These are phyloP conservation scores for Phytopythium oedochilum DNA, from an alignment of 352 stramenopile genomes.

Conservation along the genomic window DNA sequence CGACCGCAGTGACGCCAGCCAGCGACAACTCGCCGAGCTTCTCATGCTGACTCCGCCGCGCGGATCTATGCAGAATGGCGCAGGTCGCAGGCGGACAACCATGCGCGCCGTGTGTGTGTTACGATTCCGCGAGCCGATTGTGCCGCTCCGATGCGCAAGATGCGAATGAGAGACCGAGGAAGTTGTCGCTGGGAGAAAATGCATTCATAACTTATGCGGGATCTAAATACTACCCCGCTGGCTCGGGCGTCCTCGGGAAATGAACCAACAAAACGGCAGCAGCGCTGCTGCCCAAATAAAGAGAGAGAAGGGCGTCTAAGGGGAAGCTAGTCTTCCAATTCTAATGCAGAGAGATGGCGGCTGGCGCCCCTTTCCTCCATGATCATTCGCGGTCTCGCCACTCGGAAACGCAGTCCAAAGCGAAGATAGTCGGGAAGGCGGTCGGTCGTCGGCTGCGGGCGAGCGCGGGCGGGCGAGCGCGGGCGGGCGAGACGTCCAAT, in stretches of 20 bases:
- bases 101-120: too few relatives aligned
- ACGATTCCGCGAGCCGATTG: too few relatives aligned
- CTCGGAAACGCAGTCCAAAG: background rate
- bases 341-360: background rate
- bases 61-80: too few relatives aligned
- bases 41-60: too few relatives aligned
- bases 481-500: background rate
- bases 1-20: too few relatives aligned
- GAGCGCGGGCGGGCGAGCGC: background rate
- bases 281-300: background rate
- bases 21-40: too few relatives aligned
- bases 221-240: background rate
- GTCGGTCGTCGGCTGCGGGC: background rate
- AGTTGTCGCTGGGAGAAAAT: background rate
- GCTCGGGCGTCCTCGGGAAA: background rate
- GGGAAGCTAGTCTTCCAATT: constrained; percentile 1
- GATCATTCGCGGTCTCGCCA: background rate
- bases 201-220: constrained; percentile 3
- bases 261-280: constrained; percentile 1
- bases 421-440: background rate
- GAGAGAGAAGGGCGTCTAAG: background rate
- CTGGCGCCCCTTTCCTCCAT: background rate
- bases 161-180: background rate
- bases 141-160: too few relatives aligned
- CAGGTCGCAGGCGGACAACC: too few relatives aligned